These are phyloP conservation scores for Xenosphaeropsis pyriputrescens DNA, from an alignment of 2,329 filamentous ascomycete species.

Conservation along the genomic window DNA sequence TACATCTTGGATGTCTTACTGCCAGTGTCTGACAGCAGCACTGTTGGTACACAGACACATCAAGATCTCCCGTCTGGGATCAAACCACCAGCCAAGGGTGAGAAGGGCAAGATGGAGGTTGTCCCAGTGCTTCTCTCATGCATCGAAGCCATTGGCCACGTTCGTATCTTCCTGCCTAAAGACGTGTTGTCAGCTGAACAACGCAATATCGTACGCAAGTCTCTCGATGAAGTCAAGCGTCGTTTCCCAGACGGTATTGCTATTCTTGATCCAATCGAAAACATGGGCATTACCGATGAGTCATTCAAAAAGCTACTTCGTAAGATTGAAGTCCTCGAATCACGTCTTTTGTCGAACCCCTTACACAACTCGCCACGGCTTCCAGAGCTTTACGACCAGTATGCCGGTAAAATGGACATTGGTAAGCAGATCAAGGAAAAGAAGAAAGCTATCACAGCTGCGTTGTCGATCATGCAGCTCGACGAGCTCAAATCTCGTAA, in stretches of 20 bases:
- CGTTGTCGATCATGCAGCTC: conserved; percentile 78
- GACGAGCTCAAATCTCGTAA: conserved; percentile 95
- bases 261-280: conserved; percentile 81
- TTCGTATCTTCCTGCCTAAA: conserved; percentile 70
- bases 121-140: conserved; percentile 79
- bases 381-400: conserved; percentile 74
- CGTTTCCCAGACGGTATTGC: conserved; percentile 89
- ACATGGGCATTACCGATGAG: conserved; percentile 89
- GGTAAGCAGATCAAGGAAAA: conserved; percentile 69
- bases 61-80: conserved; percentile 51
- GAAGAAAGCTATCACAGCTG: conserved; percentile 76
- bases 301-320: conserved; percentile 83
- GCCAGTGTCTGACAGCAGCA: conserved; percentile 35
- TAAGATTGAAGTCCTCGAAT: conserved; percentile 96
- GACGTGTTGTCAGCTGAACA: conserved; percentile 57
- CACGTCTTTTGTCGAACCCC: conserved; percentile 74
- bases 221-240: conserved; percentile 63
- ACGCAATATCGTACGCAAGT: conserved; percentile 51
- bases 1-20: conserved; percentile 76
- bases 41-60: conserved; percentile 38
- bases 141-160: conserved; percentile 69
- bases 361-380: conserved; percentile 82
- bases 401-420: conserved; percentile 65
- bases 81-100: conserved; percentile 42
- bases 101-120: conserved; percentile 61